phyloP scores from a whole-genome alignment of 139 green algal genomes.

The Raphidocelis subcapitata region DNA sequence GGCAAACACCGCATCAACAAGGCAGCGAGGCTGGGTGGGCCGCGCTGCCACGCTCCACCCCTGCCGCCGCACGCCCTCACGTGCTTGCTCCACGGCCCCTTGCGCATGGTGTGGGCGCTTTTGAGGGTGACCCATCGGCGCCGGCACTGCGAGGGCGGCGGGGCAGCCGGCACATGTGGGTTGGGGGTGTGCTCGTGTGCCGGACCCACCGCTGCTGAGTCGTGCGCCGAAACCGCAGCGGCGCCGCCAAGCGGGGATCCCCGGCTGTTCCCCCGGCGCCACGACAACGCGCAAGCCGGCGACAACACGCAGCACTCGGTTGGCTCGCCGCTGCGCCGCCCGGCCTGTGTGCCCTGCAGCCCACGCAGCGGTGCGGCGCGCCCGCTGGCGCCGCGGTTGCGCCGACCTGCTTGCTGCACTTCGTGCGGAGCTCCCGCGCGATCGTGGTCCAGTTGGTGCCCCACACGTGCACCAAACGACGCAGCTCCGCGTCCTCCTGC shows the following conservation, averaged over 20 bases:
- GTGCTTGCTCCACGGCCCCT: background rate
- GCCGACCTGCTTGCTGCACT: conserved; percentile 69
- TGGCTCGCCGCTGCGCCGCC: too few species aligned
- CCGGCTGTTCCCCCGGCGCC: too few species aligned
- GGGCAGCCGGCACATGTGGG: background rate
- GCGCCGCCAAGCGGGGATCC: too few species aligned
- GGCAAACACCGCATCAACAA: background rate
- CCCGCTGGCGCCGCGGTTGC: background rate
- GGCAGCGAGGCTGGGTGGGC: background rate
- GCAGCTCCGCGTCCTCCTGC: conserved; percentile 68
- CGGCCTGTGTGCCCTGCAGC: too few species aligned
- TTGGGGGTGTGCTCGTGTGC: too few species aligned
- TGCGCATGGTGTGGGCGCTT: background rate
- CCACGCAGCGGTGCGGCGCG: background rate
- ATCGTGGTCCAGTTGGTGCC: conserved; percentile 73
- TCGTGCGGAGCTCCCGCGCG: conserved; percentile 49
- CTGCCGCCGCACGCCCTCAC: background rate
- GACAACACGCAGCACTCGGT: too few species aligned
- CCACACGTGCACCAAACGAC: conserved; percentile 54
- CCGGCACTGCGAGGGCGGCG: background rate
- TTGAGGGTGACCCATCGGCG: background rate
- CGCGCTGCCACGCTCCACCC: background rate
- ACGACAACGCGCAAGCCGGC: too few species aligned
- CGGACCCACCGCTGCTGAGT: too few species aligned
- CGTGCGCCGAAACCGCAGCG: too few species aligned